Base-by-base conservation (phyloP, 306 rosid species). In the Corylus avellana region DNA sequence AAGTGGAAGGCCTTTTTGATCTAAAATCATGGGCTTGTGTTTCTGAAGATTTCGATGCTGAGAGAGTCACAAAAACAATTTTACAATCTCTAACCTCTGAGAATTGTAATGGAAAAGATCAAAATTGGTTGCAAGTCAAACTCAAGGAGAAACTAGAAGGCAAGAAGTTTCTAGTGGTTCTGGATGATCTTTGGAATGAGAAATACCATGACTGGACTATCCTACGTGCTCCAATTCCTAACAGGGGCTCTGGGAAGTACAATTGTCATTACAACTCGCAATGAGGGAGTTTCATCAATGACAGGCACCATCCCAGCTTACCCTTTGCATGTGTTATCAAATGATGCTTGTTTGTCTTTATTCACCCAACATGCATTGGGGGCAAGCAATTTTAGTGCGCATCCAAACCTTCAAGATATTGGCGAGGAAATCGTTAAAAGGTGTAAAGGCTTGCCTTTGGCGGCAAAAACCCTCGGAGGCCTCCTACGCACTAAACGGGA, bases 201-300 rank as follows among this genome's bases (percentile, higher is more conserved):
- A 8, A 72, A 8, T 58, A 72, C 12, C 51, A 35, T n/a, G 14
- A 59, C 2, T 79, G 82, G 82, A 58, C 53, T 12, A 61, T 2
- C 17, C 29, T 72, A 29, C 18, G 25, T 13, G 42, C 54, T 49
- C 17, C 44, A 1, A n/a, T 72, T 79, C 42, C 10, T 57, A 72
- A 54, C 62, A 12, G 82, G 82, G 1, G 64, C 73, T 9, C 53
- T 2, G 7, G 82, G 77, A 57, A 29, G 72, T 47, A 59, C 44
- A 8, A 37, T 79, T 72, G 3, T 79, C 2, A 14, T 72, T 63
- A 79, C 77, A 4, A 72, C 82, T 72, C 77, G 64, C 18, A 32
- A 58, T 48, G 8, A 4, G 2, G 27, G 11, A 8, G 66, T 71
- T 79, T 58, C 82, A 29, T 12, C 13, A 13, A 58, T n/a, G 22